Conservation (phyloP, 805 yeast genomes). For the Ogataea ramenticola region DNA sequence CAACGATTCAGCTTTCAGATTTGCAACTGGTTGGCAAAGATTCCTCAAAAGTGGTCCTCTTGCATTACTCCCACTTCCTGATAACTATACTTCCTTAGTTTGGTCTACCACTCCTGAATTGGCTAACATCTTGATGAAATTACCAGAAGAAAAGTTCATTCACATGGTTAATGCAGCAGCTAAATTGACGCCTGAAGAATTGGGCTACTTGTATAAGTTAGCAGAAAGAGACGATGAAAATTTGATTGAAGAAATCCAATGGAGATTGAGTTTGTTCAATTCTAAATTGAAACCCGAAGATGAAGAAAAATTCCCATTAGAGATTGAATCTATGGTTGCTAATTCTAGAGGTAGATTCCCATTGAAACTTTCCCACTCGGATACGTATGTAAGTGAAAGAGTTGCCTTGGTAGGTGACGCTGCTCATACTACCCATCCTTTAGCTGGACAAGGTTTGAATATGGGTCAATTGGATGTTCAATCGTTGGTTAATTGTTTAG, state of each 20-base stretch:
- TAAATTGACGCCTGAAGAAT: conserved; percentile 69
- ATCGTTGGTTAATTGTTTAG: conserved; percentile 60
- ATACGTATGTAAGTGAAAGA: conserved; percentile 74
- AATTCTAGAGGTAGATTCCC: conserved; percentile 85
- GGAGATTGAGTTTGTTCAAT: conserved; percentile 50
- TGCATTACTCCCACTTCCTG: conserved; percentile 86
- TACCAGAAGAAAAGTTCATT: conserved; percentile 57
- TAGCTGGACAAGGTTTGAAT: conserved; percentile 96
- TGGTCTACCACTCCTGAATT: conserved; percentile 85
- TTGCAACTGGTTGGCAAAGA: conserved; percentile 82
- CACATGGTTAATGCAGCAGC: conserved; percentile 80
- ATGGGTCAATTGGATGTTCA: conserved; percentile 96
- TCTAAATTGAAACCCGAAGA: conserved; percentile 33
- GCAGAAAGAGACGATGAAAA: conserved; percentile 32
- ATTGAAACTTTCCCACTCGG: conserved; percentile 81
- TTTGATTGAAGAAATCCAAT: conserved; percentile 59
- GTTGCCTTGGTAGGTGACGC: conserved; percentile 97
- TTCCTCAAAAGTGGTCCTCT: conserved; percentile 89
- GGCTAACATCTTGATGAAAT: conserved; percentile 52
- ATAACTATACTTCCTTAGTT: conserved; percentile 80
- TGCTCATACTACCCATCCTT: conserved; percentile 94
- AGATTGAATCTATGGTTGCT: conserved; percentile 48
- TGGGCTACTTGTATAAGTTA: conserved; percentile 56
- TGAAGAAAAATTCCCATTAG: conserved; percentile 61
- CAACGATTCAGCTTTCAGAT: conserved; percentile 61